Conservation (phyloP, 768 basidiomycete genomes). For the Panellus pusillus region DNA sequence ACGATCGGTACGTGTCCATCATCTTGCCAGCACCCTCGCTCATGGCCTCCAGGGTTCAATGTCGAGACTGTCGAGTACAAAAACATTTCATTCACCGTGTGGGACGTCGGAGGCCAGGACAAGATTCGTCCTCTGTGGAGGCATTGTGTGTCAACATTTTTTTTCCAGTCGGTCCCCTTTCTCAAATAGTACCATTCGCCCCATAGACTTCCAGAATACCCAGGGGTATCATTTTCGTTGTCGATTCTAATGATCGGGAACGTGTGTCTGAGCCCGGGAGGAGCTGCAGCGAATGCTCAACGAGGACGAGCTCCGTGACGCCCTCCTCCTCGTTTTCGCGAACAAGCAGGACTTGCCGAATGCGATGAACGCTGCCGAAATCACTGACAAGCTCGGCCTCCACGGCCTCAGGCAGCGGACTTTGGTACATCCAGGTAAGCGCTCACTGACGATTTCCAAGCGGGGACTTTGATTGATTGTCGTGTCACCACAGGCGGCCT, state of each 20-base stretch:
- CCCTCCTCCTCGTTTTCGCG: slow-evolving; percentile 97
- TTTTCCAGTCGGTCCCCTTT: slow-evolving; percentile 17
- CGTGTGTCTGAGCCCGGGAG: slow-evolving; percentile 99
- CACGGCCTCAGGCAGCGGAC: slow-evolving; percentile 96
- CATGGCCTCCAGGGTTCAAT: slow-evolving; percentile 81
- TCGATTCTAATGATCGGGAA: slow-evolving; percentile 99
- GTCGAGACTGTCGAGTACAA: slow-evolving; percentile 99
- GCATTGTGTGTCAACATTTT: slow-evolving; percentile 81
- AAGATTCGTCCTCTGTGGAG: slow-evolving; percentile 99
- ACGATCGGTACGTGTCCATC: slow-evolving; percentile 81
- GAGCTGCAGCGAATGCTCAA: slow-evolving; percentile 99
- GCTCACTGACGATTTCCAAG: not conserved
- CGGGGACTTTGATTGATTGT: slow-evolving; percentile 12
- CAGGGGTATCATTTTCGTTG: slow-evolving; percentile 99
- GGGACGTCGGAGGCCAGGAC: slow-evolving; percentile 99
- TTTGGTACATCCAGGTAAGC: slow-evolving; percentile 94
- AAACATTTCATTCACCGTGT: slow-evolving; percentile 99
- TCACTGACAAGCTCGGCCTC: slow-evolving; percentile 98
- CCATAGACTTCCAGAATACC: slow-evolving; percentile 98
- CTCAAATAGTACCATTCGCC: slow-evolving; percentile 20
- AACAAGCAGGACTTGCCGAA: slow-evolving; percentile 99
- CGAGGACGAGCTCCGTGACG: slow-evolving; percentile 98
- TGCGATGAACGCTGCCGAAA: slow-evolving; percentile 99
- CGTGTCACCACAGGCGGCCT: slow-evolving; percentile 70
- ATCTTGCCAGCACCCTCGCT: slow-evolving; percentile 22